Conservation (phyloP, 1,139 yeast genomes). For the Pichia sp. region DNA sequence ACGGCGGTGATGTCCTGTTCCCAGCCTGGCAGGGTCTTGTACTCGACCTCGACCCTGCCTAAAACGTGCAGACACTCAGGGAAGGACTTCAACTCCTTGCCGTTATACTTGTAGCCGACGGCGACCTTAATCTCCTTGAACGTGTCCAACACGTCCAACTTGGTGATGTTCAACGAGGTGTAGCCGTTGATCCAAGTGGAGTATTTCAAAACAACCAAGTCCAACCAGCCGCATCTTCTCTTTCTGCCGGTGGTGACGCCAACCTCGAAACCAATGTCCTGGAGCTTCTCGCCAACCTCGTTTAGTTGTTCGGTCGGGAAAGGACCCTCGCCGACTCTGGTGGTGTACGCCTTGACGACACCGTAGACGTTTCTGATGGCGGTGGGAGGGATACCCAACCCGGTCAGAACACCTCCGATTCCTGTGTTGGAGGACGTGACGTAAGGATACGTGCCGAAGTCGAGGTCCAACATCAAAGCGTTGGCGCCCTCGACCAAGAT, state of each 20-base stretch:
- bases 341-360: constrained; percentile 97
- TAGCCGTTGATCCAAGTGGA: constrained; percentile 90
- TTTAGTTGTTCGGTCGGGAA: constrained; percentile 98
- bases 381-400: constrained; percentile 90
- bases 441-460: constrained; percentile 96
- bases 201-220: constrained; percentile 88
- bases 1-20: constrained; percentile 72
- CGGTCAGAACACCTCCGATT: constrained; percentile 97
- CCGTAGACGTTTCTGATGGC: constrained; percentile 80
- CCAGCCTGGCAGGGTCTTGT: constrained; percentile 94
- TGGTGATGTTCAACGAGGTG: constrained; percentile 90
- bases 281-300: constrained; percentile 79
- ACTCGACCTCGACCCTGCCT: constrained; percentile 87
- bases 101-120: constrained; percentile 73
- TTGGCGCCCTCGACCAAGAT: constrained; percentile 97
- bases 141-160: constrained; percentile 88
- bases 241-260: constrained; percentile 99
- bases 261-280: constrained; percentile 86
- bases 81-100: constrained; percentile 70
- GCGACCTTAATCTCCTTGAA: constrained; percentile 86
- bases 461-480: constrained; percentile 95
- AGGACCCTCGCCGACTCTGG: constrained; percentile 99
- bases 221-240: constrained; percentile 99
- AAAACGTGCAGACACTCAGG: constrained; percentile 85
- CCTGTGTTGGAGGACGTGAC: constrained; percentile 96